Base-by-base conservation (phyloP, 768 basidiomycete genomes). In the Trichaptum fuscoviolaceum region DNA sequence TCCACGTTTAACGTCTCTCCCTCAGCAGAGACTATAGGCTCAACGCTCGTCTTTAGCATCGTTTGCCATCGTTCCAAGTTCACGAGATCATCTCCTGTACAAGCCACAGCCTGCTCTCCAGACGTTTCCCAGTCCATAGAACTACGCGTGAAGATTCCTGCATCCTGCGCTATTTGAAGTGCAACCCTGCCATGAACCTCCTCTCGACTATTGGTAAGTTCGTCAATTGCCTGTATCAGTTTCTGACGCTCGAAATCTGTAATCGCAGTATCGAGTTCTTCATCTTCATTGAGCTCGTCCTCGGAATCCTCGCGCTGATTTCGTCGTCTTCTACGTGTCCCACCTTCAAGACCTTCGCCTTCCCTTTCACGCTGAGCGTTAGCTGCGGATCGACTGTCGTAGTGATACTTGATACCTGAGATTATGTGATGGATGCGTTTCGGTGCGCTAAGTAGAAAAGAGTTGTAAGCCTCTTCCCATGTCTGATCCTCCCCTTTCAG, bases 391-490 rank as follows among this genome's bases (percentile, higher is more conserved):
- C 66, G 58, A 42, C 74, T 74, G 34, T 79, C 73, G 65, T 79
- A 70, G 26, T 74, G 79, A 58, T 79, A 79, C 52, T 79, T 76
- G 0, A 79, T 70, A 25, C 78, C 76, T 0, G 65, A 59, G 0
- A 79, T 7, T 0, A 78, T 67, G n/a, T 67, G 27, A 10, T 23
- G 17, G 1, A 20, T 58, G 6, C 42, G 18, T 8, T 12, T 18
- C 0, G 69, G 17, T 8, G 69, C 67, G 1, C 12, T 15, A 0
- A 0, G 18, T 0, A 63, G 20, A 64, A 78, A 78, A 0, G 1
- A 3, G 0, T 42, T 24, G 30, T 76, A 79, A 0, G 72, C 72
- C 0, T 57, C 62, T 23, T 69, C 35, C 75, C 77, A 81, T 0
- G 69, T 65, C 24, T 72, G 58, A 0, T 24, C 8, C 0, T 15